A percentile compares a stretch with the other conserved stretches of the same genome.
phyloP scores from a whole-genome alignment of 495 filamentous ascomycete genomes.

The Bathelium albidoporum region DNA sequence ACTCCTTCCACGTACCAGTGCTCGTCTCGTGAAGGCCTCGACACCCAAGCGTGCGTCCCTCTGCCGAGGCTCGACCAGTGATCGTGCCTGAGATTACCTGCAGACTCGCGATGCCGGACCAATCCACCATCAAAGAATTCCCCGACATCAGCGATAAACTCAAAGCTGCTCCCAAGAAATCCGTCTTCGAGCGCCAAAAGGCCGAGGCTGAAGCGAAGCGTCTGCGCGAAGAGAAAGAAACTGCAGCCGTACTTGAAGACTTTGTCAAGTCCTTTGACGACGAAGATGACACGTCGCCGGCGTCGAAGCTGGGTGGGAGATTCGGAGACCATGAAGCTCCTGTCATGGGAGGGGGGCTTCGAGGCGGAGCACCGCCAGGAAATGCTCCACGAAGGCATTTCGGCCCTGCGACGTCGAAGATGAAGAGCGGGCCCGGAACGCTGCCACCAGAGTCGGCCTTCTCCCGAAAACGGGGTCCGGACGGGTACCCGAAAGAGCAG shows the following conservation, averaged over 20 bases:
- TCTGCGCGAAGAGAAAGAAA: conserved; percentile 75
- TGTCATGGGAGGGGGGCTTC: conserved; percentile 22
- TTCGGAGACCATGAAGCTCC: conserved; percentile 32
- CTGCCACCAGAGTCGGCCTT: conserved; percentile 52
- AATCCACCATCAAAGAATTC: conserved; percentile 44
- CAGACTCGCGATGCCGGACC: conserved; percentile 14
- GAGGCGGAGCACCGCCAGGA: conserved; percentile 23
- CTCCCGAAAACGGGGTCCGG: conserved; percentile 42
- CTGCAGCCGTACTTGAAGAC: conserved; percentile 78
- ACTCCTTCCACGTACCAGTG: no score
- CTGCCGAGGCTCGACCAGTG: no score
- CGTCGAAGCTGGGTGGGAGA: conserved; percentile 32
- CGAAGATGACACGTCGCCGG: conserved; percentile 40
- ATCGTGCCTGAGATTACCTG: no score
- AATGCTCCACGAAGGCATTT: conserved; percentile 17
- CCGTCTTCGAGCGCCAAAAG: conserved; percentile 84
- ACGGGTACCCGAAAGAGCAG: conserved; percentile 39
- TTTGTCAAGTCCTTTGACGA: conserved; percentile 86
- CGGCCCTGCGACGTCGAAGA: conserved; percentile 16
- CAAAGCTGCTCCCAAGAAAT: conserved; percentile 73
- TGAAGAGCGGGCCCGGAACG: conserved; percentile 65
- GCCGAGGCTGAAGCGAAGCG: conserved; percentile 89
- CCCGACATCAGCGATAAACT: conserved; percentile 79
- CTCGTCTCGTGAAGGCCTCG: no score
- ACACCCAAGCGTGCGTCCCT: no score